Evolutionary conservation across 2,329 filamentous ascomycete genomes (phyloP).

Genomic region (Paecilomyces sp.): DNA sequence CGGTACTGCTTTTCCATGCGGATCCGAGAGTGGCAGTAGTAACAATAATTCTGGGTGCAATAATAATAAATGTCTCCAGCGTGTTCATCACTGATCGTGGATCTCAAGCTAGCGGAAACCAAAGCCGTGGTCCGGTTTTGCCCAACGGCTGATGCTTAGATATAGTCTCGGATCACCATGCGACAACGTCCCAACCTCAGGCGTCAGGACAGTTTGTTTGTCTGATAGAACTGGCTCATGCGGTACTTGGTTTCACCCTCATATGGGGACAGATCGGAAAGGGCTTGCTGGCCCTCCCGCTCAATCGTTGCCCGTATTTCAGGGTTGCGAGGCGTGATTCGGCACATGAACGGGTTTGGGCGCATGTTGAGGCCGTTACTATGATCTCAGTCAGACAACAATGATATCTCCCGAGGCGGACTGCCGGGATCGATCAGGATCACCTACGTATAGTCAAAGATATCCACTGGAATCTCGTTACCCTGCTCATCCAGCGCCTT

Average conservation of each 20-base stretch:
- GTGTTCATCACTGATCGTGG: background rate
- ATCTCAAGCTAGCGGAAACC: background rate
- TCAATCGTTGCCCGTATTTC: slow-evolving; percentile 46
- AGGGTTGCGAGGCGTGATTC: slow-evolving; percentile 44
- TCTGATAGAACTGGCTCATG: slow-evolving; percentile 47
- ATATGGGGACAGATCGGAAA: slow-evolving; percentile 45
- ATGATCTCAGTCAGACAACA: background rate
- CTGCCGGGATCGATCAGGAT: slow-evolving; percentile 1
- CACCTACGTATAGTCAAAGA: slow-evolving; percentile 49
- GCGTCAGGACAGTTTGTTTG: slow-evolving; percentile 9
- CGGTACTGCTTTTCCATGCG: background rate
- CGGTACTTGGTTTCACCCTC: slow-evolving; percentile 52
- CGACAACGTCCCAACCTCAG: background rate
- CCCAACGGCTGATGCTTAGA: background rate
- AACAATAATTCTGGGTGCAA: background rate
- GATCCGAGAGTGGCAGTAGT: background rate
- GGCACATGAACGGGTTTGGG: slow-evolving; percentile 49
- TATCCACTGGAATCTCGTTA: slow-evolving; percentile 47
- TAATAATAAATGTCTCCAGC: background rate
- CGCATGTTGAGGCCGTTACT: slow-evolving; percentile 55
- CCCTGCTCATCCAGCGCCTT: slow-evolving; percentile 35
- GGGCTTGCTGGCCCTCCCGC: slow-evolving; percentile 46
- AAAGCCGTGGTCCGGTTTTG: background rate
- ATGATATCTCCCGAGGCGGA: background rate
- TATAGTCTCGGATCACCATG: background rate